A percentile compares a stretch with the other conserved stretches of the same genome.
Evolutionary conservation across 805 yeast genomes (phyloP).

Genomic region (Blastobotrys parvus): DNA sequence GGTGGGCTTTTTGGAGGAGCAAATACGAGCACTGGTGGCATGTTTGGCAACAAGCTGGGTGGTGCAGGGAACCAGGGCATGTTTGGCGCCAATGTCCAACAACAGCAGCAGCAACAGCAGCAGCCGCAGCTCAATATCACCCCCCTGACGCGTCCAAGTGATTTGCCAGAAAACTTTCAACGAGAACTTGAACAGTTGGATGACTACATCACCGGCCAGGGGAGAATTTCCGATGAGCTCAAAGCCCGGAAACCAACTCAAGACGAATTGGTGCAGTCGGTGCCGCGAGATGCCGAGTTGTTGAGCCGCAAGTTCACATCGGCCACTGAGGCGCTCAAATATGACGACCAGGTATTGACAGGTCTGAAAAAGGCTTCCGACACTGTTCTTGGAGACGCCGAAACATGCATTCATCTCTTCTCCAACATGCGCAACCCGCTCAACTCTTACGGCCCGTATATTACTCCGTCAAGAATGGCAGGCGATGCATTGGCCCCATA

Average conservation of each 20-base stretch:
- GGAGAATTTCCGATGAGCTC: conserved; percentile 43
- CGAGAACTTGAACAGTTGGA: conserved; percentile 48
- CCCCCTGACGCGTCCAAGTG: conserved; percentile 51
- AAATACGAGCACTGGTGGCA: conserved; percentile 3
- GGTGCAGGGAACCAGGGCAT: background rate
- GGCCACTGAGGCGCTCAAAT: conserved; percentile 44
- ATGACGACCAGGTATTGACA: conserved; percentile 33
- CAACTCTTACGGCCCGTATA: conserved; percentile 18
- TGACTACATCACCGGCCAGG: conserved; percentile 45
- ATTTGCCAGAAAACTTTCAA: conserved; percentile 46
- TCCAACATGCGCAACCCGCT: conserved; percentile 26
- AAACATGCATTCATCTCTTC: conserved; percentile 20
- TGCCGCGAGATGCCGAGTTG: conserved; percentile 49
- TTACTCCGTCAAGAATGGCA: conserved; percentile 1
- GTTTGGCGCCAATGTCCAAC: conserved; percentile 3
- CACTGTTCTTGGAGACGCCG: conserved; percentile 23
- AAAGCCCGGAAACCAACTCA: conserved; percentile 34
- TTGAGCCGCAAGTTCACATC: conserved; percentile 41
- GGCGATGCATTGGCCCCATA: conserved; percentile 41
- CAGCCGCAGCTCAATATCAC: conserved; percentile 29
- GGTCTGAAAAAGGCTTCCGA: conserved; percentile 21
- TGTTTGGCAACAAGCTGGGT: too few species aligned
- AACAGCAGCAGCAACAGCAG: conserved; percentile 6
- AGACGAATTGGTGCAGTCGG: conserved; percentile 38
- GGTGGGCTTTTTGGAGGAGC: conserved; percentile 24